Evolutionary conservation across 345 rosid species (phyloP), one percentile per base, ranked within the genome.

Genomic region (Populus euphratica): DNA sequence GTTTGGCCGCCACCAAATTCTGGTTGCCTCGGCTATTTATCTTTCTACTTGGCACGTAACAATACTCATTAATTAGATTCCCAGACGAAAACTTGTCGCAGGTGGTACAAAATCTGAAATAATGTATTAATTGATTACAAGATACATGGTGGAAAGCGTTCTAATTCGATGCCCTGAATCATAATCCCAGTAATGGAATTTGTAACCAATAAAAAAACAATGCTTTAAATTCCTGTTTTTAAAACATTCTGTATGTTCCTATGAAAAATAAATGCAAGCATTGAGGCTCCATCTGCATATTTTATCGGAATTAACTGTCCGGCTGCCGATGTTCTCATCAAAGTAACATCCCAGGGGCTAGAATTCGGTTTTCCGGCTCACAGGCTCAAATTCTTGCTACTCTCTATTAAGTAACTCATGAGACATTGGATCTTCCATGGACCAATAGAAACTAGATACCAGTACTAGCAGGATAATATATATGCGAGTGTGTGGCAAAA

Each of bases 1-100:
- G 17, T 39, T 43, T 33, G 35, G 77, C 77, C 77, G 27, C 61
- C 61, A 10, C 50, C 25, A 43, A 16, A 64, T 74, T 63, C 77
- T 74, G 35, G 18, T 0, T 36, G 64, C 64, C 64, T 50, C 20
- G 5, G 25, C 21, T 49, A 54, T 73, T 21, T 44, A 54, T 73
- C 41, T 44, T 25, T 67, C 47, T 41, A 25, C 20, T 14, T 25
- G 31, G 33, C 25, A 56, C 1, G 8, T 25, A 74, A 17, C 10
- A 39, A 13, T 9, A 36, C 23, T 36, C 67, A 39, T 1, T 59
- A 76, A 77, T 33, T 47, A 72, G 20, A 16, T 67, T 56, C 27
- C 27, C 2, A 10, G 27, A n/a, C 13, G 29, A 56, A 56, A 56
- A 9, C 3, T 27, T 59, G 63, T 59, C 63, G 29, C 29, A 10